A percentile compares a stretch with the other conserved stretches of the same genome.
phyloP scores from a whole-genome alignment of 495 filamentous ascomycete species.

The Penicillium atrosanguineum region DNA sequence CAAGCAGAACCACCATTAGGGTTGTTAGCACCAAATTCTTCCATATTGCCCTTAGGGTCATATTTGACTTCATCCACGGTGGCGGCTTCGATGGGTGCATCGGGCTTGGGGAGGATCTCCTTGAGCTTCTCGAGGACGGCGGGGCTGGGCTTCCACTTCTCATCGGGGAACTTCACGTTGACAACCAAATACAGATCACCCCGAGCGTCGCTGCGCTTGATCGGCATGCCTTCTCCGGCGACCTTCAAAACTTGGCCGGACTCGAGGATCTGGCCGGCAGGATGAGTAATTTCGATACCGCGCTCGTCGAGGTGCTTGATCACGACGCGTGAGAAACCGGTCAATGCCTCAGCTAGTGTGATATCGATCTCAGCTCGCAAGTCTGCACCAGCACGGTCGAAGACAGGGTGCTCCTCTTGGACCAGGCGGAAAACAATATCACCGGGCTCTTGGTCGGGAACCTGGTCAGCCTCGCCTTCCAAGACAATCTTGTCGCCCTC shows the following conservation, averaged over 20 bases:
- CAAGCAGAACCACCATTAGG: constrained; percentile 69
- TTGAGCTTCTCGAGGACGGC: constrained; percentile 62
- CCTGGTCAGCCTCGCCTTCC: constrained; percentile 92
- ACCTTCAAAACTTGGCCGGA: constrained; percentile 84
- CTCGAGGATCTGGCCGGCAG: constrained; percentile 68
- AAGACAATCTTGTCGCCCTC: constrained; percentile 88
- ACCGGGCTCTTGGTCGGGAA: constrained; percentile 85
- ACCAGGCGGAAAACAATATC: constrained; percentile 86
- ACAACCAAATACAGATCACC: constrained; percentile 87
- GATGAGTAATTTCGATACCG: constrained; percentile 76
- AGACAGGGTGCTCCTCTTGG: constrained; percentile 76
- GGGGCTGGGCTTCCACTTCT: constrained; percentile 74
- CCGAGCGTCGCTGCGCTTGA: constrained; percentile 75
- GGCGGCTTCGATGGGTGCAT: constrained; percentile 58
- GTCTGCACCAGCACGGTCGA: constrained; percentile 79
- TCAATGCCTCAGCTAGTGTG: constrained; percentile 78
- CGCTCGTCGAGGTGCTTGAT: constrained; percentile 91
- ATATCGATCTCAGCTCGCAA: constrained; percentile 75
- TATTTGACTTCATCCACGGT: constrained; percentile 85
- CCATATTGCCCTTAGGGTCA: constrained; percentile 74
- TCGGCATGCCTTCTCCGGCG: constrained; percentile 87
- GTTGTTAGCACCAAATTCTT: constrained; percentile 73
- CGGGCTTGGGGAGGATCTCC: constrained; percentile 69
- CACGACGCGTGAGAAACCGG: constrained; percentile 86
- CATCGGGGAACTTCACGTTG: constrained; percentile 83